A percentile compares a stretch with the other conserved stretches of the same genome.
Evolutionary conservation across 108 stramenopile genomes (phyloP).

Genomic region (Nitzschia palea): DNA sequence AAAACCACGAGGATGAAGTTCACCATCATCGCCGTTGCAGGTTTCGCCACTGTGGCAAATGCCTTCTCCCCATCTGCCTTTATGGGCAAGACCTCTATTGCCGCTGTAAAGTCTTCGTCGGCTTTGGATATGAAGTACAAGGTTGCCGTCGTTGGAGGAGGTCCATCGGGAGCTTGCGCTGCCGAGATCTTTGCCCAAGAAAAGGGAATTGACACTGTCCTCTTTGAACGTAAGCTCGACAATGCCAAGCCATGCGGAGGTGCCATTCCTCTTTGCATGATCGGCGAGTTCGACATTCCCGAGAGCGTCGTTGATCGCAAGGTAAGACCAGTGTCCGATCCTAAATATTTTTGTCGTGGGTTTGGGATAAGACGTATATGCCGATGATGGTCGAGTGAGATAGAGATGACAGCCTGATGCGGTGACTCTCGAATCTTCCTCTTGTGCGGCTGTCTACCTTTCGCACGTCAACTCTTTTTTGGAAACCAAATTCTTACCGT

Average conservation of each 20-base stretch:
- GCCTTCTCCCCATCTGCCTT: slow-evolving; percentile 62
- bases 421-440: too few relatives aligned
- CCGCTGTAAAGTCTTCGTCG: slow-evolving; percentile 36
- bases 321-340: slow-evolving; percentile 47
- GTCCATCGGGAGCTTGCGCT: slow-evolving; percentile 96
- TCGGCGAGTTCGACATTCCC: slow-evolving; percentile 97
- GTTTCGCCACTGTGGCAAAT: slow-evolving; percentile 34
- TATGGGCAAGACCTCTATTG: slow-evolving; percentile 43
- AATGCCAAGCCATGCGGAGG: slow-evolving; percentile 99
- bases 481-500: background rate
- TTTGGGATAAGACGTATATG: too few relatives aligned
- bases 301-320: slow-evolving; percentile 95
- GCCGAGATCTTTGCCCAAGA: slow-evolving; percentile 97
- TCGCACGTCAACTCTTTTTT: background rate
- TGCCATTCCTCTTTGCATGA: slow-evolving; percentile 98
- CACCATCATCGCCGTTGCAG: slow-evolving; percentile 38
- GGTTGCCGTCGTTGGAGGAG: slow-evolving; percentile 96
- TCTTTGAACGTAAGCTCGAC: slow-evolving; percentile 98
- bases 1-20: slow-evolving; percentile 58
- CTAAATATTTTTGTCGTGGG: background rate
- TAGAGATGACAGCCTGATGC: too few relatives aligned
- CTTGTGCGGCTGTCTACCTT: background rate
- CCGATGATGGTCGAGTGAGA: too few relatives aligned
- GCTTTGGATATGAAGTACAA: slow-evolving; percentile 86
- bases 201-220: slow-evolving; percentile 88